Percentiles rank a stretch among this genome's conserved stretches.
Evolutionary conservation across 768 basidiomycete genomes (phyloP).

Genomic region (Auricularia sp.): DNA sequence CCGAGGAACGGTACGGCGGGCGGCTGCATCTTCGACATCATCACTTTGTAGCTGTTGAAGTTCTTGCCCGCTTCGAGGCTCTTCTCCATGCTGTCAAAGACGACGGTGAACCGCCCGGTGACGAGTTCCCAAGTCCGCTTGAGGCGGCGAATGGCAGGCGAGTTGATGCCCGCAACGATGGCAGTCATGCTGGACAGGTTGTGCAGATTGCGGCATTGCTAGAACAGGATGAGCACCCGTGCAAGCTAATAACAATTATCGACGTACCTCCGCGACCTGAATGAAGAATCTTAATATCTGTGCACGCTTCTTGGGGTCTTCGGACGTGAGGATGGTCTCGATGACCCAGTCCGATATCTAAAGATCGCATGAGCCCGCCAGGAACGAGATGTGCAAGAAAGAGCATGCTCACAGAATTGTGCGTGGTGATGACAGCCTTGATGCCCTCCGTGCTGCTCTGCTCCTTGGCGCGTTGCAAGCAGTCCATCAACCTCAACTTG

Average conservation of each 20-base stretch:
- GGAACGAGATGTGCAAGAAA: background rate
- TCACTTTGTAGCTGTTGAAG: slow-evolving; percentile 81
- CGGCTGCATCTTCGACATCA: slow-evolving; percentile 72
- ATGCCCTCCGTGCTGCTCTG: slow-evolving; percentile 76
- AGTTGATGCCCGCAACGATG: slow-evolving; percentile 88
- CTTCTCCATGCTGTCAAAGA: slow-evolving; percentile 73
- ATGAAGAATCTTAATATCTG: slow-evolving; percentile 82
- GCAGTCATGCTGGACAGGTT: slow-evolving; percentile 98
- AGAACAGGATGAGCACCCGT: slow-evolving; percentile 9
- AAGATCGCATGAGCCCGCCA: background rate
- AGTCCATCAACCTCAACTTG: slow-evolving; percentile 83
- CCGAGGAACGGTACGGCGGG: slow-evolving; percentile 97
- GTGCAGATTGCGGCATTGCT: slow-evolving; percentile 83
- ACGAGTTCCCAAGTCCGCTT: slow-evolving; percentile 93
- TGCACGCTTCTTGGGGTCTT: slow-evolving; percentile 78
- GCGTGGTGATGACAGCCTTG: slow-evolving; percentile 75
- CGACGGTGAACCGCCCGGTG: slow-evolving; percentile 58
- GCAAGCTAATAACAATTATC: background rate
- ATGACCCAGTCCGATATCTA: slow-evolving; percentile 93
- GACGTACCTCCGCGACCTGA: slow-evolving; percentile 75
- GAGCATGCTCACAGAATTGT: slow-evolving; percentile 55
- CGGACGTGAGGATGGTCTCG: slow-evolving; percentile 64
- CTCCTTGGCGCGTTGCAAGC: slow-evolving; percentile 74
- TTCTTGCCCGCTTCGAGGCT: slow-evolving; percentile 91
- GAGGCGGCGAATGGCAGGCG: slow-evolving; percentile 86